Evolutionary conservation across 75 land plant genomes (phyloP).

Genomic region (Pseudotsuga menziesii): DNA sequence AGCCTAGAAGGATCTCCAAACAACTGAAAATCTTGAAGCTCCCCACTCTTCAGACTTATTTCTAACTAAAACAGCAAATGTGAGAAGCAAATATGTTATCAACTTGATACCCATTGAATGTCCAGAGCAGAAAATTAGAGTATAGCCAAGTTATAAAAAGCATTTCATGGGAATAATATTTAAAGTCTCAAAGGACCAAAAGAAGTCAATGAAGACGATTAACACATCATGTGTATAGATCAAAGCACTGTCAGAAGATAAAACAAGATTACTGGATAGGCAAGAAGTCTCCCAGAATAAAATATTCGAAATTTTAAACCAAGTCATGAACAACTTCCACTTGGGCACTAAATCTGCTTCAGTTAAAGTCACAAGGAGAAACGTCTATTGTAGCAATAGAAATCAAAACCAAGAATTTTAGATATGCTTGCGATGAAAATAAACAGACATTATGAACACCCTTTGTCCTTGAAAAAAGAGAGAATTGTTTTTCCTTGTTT

Average conservation of each 20-base stretch:
- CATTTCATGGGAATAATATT: neutral
- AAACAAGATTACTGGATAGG: neutral
- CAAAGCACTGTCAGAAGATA: neutral
- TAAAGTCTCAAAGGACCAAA: neutral
- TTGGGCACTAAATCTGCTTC: neutral
- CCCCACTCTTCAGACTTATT: constrained; percentile 9
- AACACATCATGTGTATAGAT: neutral
- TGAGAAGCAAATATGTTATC: neutral
- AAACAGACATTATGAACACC: neutral
- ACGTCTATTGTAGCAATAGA: neutral
- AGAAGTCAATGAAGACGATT: neutral
- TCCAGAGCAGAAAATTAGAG: neutral
- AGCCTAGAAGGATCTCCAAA: constrained; percentile 5
- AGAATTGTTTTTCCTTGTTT: neutral
- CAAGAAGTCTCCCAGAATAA: neutral
- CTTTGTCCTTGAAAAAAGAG: neutral
- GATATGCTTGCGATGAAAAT: neutral
- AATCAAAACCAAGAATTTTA: neutral
- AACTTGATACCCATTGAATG: neutral
- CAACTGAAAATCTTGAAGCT: constrained; percentile 8
- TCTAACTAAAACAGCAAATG: neutral
- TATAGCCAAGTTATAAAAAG: neutral
- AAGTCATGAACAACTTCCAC: neutral
- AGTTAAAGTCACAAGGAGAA: neutral
- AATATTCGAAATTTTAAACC: neutral